Percentiles rank a stretch among this genome's conserved stretches.
Evolutionary conservation across 2,329 filamentous ascomycete genomes (phyloP).

Genomic region (Cadophora luteo-olivacea): DNA sequence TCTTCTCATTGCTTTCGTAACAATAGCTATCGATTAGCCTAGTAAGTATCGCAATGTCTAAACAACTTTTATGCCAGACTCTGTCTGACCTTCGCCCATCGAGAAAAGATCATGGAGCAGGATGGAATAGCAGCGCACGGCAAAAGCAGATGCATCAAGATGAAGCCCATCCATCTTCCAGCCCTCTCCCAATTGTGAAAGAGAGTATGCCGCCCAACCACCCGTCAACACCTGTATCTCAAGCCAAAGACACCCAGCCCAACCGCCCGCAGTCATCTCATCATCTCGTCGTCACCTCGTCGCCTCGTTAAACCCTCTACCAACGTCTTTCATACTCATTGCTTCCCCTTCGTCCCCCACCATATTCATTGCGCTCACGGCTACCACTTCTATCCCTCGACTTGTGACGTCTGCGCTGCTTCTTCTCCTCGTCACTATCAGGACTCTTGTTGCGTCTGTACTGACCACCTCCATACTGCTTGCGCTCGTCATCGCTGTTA

Average conservation of each 20-base stretch:
- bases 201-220: not conserved
- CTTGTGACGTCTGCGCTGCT: slow-evolving; percentile 7
- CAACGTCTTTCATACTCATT: slow-evolving; percentile 17
- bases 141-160: not conserved
- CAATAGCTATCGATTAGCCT: not conserved
- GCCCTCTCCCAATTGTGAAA: not conserved
- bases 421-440: slow-evolving; percentile 20
- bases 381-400: slow-evolving; percentile 13
- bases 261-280: not conserved
- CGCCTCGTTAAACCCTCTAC: not conserved
- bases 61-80: not conserved
- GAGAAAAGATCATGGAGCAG: not conserved
- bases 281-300: not conserved
- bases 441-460: slow-evolving; percentile 3
- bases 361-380: slow-evolving; percentile 1
- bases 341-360: not conserved
- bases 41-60: not conserved
- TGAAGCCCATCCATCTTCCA: not conserved
- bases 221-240: not conserved
- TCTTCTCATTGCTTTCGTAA: not conserved
- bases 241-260: not conserved
- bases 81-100: not conserved
- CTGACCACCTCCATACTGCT: not conserved
- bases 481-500: slow-evolving; percentile 9
- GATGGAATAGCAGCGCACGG: not conserved